A percentile compares a stretch with the other conserved stretches of the same genome.
Conservation (phyloP, 768 basidiomycete genomes). For the Neoboletus subvelutipes region DNA sequence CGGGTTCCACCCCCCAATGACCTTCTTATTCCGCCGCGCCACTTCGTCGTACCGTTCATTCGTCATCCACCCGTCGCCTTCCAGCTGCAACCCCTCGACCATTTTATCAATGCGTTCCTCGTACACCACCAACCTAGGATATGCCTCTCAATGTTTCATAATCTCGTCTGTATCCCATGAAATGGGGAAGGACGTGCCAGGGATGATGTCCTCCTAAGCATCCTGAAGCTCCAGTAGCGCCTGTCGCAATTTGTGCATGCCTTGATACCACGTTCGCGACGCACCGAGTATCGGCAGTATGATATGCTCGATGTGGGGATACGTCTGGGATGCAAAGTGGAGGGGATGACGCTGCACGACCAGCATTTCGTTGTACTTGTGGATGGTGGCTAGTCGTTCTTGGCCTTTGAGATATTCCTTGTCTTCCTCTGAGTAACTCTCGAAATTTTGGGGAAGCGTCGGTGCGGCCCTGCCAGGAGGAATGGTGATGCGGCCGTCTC, state of each 20-base stretch:
- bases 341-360: not conserved
- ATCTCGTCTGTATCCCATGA: not conserved
- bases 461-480: not conserved
- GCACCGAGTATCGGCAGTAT: slow-evolving; percentile 1
- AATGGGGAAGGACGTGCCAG: not conserved
- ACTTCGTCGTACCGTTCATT: not conserved
- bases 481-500: slow-evolving; percentile 5
- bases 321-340: not conserved
- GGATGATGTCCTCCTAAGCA: not conserved
- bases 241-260: slow-evolving; percentile 2
- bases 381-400: slow-evolving; percentile 2
- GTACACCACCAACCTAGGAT: not conserved
- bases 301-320: not conserved
- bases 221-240: not conserved
- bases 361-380: slow-evolving; percentile 5
- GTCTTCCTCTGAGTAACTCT: not conserved
- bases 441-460: not conserved
- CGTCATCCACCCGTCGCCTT: slow-evolving; percentile 3
- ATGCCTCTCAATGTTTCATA: not conserved
- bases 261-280: slow-evolving; percentile 8
- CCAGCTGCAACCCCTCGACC: not conserved
- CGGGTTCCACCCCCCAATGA: not conserved
- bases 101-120: not conserved
- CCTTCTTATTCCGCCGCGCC: not conserved
- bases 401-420: not conserved